Base-by-base conservation (phyloP, 2,329 filamentous ascomycete species). In the Intubia oerlemansii region DNA sequence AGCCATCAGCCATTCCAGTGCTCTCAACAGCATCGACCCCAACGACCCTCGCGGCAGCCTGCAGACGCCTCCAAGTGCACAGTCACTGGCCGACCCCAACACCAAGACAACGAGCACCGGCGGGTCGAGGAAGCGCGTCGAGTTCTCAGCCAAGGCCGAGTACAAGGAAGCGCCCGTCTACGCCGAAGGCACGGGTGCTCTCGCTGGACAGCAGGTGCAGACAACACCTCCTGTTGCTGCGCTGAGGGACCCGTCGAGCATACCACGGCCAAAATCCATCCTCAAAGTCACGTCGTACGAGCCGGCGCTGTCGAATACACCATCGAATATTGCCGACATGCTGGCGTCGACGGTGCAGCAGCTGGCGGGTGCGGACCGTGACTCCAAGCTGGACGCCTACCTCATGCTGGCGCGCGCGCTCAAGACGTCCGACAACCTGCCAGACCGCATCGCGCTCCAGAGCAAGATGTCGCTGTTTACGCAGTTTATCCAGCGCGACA, bases 401-500 rank as follows among this genome's bases (percentile, higher is more conserved):
- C 70, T 73, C 45, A 76, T 76, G 42, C 57, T 98, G 25, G 67
- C 75, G 18, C 64, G 70, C 19, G 71, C 74, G 4, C 56, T 93
- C 40, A 78, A 80, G 45, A 65, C 75, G 5, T 92, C 85, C 32
- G 79, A 84, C 36, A 77, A 79, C 39, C 53, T 90, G 10, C 82
- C 82, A 0, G 75, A 88, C 38, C 56, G 68, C 20, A 66, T 75
- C 32, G 70, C 71, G 9, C 56, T 91, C 31, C 63, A 69, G 32
- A 65, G 67, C 28, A 90, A 88, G 48, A 74, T 93, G 59, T 61
- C 63, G 9, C 52, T 79, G 3, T 62, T 95, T 33, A 68, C 69
- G 38, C 74, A 81, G 34, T 92, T 82, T 44, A 80, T 95, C 31
- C 70, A 76, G 41, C 66, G 84, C 34, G 88, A 98, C 44, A 59